Evolutionary conservation across 768 basidiomycete species (phyloP).

Genomic region (Mycena latifolia): DNA sequence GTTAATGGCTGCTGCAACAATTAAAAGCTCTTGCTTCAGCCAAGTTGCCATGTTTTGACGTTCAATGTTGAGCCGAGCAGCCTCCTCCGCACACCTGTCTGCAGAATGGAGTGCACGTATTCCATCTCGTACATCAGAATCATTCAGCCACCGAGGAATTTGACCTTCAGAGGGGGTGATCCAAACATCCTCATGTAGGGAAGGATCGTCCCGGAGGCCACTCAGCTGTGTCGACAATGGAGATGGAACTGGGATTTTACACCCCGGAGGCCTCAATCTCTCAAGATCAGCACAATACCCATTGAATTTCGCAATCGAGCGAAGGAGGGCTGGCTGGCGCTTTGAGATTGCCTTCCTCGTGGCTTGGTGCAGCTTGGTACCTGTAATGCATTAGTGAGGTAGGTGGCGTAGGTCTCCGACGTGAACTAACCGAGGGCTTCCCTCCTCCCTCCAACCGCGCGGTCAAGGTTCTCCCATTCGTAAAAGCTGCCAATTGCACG

Average conservation of each 20-base stretch:
- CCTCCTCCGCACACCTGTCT: too few species aligned
- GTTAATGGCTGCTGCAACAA: too few species aligned
- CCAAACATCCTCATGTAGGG: too few species aligned
- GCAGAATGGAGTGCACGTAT: too few species aligned
- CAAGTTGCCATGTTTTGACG: too few species aligned
- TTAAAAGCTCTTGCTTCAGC: too few species aligned
- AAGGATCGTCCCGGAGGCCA: not conserved
- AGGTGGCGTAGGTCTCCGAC: too few species aligned
- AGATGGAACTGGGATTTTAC: constrained; percentile 47
- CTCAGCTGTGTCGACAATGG: constrained; percentile 6
- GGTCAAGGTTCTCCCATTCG: constrained; percentile 44
- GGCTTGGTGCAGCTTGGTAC: constrained; percentile 46
- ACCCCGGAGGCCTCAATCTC: constrained; percentile 30
- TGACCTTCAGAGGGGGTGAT: too few species aligned
- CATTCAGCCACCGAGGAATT: too few species aligned
- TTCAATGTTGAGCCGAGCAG: too few species aligned
- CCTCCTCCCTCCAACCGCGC: constrained; percentile 37
- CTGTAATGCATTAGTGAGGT: too few species aligned
- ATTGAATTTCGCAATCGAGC: constrained; percentile 45
- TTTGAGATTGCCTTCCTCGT: constrained; percentile 44
- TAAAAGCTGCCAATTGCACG: constrained; percentile 40
- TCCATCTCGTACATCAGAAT: too few species aligned
- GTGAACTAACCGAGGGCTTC: constrained; percentile 35
- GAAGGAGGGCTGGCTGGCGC: constrained; percentile 40
- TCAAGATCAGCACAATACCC: constrained; percentile 40